These are phyloP conservation scores for Talaromyces sp. DNA, from an alignment of 2,329 filamentous ascomycete genomes.

Conservation along the genomic window DNA sequence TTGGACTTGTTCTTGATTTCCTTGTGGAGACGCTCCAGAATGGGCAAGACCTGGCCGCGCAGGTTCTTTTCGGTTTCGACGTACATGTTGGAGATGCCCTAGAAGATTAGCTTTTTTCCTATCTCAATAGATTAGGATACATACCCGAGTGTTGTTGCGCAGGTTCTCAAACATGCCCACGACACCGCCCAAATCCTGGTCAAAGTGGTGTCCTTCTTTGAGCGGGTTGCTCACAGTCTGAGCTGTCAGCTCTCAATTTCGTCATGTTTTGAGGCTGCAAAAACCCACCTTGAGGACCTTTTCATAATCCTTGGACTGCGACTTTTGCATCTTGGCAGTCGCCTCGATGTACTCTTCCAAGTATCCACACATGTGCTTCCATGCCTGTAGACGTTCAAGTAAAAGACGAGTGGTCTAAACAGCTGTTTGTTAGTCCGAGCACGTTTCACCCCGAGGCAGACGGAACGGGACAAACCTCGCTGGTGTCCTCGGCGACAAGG, in stretches of 20 bases:
- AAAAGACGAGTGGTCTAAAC: conserved; percentile 70
- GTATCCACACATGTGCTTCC: conserved; percentile 90
- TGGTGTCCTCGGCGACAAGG: conserved; percentile 36
- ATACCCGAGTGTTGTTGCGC: conserved; percentile 75
- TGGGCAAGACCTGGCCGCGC: conserved; percentile 77
- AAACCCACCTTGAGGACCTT: conserved; percentile 72
- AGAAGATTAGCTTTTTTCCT: no score
- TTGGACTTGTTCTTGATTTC: conserved; percentile 97
- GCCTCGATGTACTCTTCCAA: conserved; percentile 83
- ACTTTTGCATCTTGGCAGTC: conserved; percentile 79
- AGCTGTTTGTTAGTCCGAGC: neutral
- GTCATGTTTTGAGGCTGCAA: neutral
- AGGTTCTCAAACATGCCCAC: conserved; percentile 92
- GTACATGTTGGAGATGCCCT: conserved; percentile 83
- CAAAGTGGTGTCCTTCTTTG: conserved; percentile 87
- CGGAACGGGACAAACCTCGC: conserved; percentile 29
- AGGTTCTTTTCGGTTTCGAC: conserved; percentile 86
- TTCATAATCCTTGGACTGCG: conserved; percentile 90
- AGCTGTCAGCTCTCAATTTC: conserved; percentile 12
- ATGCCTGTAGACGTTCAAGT: conserved; percentile 81
- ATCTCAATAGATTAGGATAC: no score
- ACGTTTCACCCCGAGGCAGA: neutral
- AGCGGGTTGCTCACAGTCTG: conserved; percentile 80
- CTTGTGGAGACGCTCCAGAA: conserved; percentile 83
- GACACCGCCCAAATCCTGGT: conserved; percentile 79